Conservation (phyloP, 306 rosid species). For the Quercus agrifolia region DNA sequence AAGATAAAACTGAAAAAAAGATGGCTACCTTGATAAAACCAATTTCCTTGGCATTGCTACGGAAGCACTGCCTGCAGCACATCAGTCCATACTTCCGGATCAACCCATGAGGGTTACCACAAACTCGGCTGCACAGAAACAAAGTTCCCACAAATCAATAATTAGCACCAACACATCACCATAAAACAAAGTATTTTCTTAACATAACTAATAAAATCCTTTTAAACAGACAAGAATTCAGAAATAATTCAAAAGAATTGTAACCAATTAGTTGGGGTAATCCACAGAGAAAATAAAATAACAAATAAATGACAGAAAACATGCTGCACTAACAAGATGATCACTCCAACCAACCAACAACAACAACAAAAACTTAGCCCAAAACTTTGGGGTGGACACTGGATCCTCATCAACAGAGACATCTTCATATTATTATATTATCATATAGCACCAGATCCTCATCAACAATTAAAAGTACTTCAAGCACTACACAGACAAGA, state of each 20-base stretch:
- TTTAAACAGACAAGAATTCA: no score
- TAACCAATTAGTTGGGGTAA: neutral
- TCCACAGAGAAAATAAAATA: neutral
- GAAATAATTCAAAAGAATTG: neutral
- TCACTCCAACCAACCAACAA: no score
- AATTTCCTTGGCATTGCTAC: constrained; percentile 62
- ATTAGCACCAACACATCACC: neutral
- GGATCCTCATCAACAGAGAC: no score
- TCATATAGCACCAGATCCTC: no score
- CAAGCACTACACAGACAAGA: no score
- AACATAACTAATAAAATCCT: neutral
- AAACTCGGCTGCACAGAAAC: constrained; percentile 43
- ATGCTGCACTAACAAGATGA: neutral
- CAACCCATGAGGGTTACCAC: constrained; percentile 59
- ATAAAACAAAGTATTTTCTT: neutral
- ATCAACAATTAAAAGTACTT: no score
- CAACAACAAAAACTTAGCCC: no score
- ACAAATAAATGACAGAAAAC: neutral
- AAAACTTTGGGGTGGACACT: no score
- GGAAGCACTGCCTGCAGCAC: constrained; percentile 69
- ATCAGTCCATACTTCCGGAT: constrained; percentile 51
- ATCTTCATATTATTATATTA: no score
- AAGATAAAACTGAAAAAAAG: neutral
- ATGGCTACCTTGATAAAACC: constrained; percentile 47
- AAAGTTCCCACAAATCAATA: neutral